These are phyloP conservation scores for Apiotrichum veenhuisii DNA, from an alignment of 1,284 basidiomycete genomes.

Conservation along the genomic window DNA sequence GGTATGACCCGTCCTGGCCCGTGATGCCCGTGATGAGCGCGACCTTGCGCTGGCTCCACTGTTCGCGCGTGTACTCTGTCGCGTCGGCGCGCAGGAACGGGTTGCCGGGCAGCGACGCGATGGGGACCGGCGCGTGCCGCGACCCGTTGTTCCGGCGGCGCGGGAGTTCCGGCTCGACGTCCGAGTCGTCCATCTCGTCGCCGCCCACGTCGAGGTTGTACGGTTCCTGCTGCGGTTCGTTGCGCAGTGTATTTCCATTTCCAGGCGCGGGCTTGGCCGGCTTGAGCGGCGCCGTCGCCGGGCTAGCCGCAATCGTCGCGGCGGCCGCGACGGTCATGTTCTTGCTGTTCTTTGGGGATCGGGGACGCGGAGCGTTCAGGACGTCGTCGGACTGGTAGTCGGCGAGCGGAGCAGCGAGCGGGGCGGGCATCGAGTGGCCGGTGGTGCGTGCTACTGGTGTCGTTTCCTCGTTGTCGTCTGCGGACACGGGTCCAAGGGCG, in stretches of 20 bases:
- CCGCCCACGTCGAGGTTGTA: neutral
- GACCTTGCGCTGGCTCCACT: slow-evolving; percentile 79
- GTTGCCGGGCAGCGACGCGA: neutral
- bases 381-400: slow-evolving; percentile 10
- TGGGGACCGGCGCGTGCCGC: neutral
- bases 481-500: neutral
- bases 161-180: neutral
- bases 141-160: neutral
- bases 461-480: too few species aligned
- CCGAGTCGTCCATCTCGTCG: slow-evolving; percentile 2
- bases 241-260: too few species aligned
- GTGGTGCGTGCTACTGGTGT: neutral
- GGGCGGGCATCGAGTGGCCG: neutral
- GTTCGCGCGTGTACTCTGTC: slow-evolving; percentile 53
- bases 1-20: slow-evolving; percentile 57
- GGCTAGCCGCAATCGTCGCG: neutral
- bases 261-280: neutral
- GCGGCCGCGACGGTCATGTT: neutral
- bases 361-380: slow-evolving; percentile 6
- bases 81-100: slow-evolving; percentile 7
- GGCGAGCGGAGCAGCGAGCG: neutral
- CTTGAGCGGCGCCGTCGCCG: neutral
- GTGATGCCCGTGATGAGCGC: slow-evolving; percentile 84
- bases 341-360: neutral
- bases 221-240: neutral